Percentiles rank a stretch among this genome's conserved stretches.
Conservation (phyloP, 495 filamentous ascomycete species). For the Penicillium daleae region DNA sequence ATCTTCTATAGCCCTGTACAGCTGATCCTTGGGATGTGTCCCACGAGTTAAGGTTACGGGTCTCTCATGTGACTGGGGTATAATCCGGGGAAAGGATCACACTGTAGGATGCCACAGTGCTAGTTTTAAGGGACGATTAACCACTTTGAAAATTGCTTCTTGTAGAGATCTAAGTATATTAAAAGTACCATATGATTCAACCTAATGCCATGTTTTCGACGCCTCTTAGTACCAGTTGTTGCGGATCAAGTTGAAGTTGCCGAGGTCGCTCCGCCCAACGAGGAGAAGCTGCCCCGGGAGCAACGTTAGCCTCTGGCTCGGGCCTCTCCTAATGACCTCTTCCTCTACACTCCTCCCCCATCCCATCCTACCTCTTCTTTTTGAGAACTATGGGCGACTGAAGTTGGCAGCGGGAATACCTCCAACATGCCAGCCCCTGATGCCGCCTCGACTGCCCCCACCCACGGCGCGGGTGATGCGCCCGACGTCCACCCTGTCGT, state of each 20-base stretch:
- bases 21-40: neutral
- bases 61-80: slow-evolving; percentile 2
- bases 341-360: slow-evolving; percentile 1
- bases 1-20: too few relatives aligned
- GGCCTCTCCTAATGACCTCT: slow-evolving; percentile 3
- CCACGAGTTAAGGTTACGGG: neutral
- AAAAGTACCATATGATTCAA: too few relatives aligned
- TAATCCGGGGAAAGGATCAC: neutral
- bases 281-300: slow-evolving; percentile 16
- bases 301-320: neutral
- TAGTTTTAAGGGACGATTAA: neutral
- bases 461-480: slow-evolving; percentile 13
- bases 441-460: slow-evolving; percentile 12
- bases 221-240: too few relatives aligned
- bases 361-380: slow-evolving; percentile 2
- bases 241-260: neutral
- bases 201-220: too few relatives aligned
- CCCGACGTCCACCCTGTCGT: slow-evolving; percentile 31
- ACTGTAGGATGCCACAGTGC: neutral
- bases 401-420: slow-evolving; percentile 4
- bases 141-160: neutral
- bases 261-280: slow-evolving; percentile 19
- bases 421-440: slow-evolving; percentile 23
- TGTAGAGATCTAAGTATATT: too few relatives aligned
- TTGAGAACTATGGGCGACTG: slow-evolving; percentile 11